Evolutionary conservation across 1,284 basidiomycete genomes (phyloP).

Genomic region (Mrakiaceae sp.): DNA sequence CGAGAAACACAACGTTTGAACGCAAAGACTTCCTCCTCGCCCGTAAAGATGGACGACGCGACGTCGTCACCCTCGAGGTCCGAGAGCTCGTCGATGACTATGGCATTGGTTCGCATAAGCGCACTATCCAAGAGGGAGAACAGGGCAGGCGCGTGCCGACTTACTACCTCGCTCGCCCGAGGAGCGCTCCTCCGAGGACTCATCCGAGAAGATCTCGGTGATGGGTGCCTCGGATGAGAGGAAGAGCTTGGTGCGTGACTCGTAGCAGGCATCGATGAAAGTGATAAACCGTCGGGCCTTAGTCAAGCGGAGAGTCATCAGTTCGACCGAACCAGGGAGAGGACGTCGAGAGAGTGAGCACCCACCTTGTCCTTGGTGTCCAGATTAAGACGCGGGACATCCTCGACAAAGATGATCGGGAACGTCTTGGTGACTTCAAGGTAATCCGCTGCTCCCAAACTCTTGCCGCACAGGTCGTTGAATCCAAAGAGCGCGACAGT

Average conservation of each 20-base stretch:
- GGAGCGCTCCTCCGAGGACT: slow-evolving; percentile 34
- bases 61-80: slow-evolving; percentile 26
- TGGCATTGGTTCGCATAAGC: too few relatives aligned
- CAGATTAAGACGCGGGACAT: slow-evolving; percentile 80
- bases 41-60: slow-evolving; percentile 73
- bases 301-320: too few relatives aligned
- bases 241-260: slow-evolving; percentile 81
- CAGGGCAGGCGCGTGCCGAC: slow-evolving; percentile 9
- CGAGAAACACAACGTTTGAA: slow-evolving; percentile 86
- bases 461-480: slow-evolving; percentile 73
- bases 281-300: slow-evolving; percentile 91
- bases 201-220: slow-evolving; percentile 72
- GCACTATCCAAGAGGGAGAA: too few relatives aligned
- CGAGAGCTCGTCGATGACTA: slow-evolving; percentile 79
- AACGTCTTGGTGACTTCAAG: slow-evolving; percentile 84
- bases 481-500: slow-evolving; percentile 81
- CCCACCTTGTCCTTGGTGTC: slow-evolving; percentile 73
- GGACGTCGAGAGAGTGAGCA: slow-evolving; percentile 4
- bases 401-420: slow-evolving; percentile 73
- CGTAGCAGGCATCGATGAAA: slow-evolving; percentile 92
- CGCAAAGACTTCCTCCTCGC: slow-evolving; percentile 89
- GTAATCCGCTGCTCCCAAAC: slow-evolving; percentile 90
- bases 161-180: slow-evolving; percentile 50
- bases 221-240: slow-evolving; percentile 82
- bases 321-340: background rate